These are phyloP conservation scores for Colletotrichum cuscutae DNA, from an alignment of 2,329 filamentous ascomycete genomes.

Conservation along the genomic window DNA sequence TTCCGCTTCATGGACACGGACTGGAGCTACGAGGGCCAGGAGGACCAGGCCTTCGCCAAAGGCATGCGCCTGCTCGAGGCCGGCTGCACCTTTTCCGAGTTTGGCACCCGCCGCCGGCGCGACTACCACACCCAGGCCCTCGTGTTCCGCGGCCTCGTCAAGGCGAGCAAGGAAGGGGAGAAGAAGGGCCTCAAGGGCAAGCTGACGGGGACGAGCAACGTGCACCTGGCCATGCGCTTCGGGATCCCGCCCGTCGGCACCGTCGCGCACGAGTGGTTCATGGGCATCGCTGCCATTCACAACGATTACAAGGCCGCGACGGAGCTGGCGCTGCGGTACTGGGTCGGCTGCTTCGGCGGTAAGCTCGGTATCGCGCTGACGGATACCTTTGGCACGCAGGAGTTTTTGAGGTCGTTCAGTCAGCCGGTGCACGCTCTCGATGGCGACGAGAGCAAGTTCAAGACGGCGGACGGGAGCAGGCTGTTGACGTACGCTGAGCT, in stretches of 20 bases:
- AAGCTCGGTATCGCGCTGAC: constrained; percentile 90
- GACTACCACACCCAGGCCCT: constrained; percentile 96
- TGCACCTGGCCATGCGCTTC: constrained; percentile 96
- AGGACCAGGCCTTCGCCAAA: constrained; percentile 86
- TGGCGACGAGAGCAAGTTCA: constrained; percentile 52
- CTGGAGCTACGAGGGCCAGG: constrained; percentile 89
- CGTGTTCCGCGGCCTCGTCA: constrained; percentile 86
- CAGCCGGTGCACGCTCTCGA: constrained; percentile 65
- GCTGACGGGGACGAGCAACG: constrained; percentile 92
- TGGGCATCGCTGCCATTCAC: constrained; percentile 94
- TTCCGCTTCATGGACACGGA: constrained; percentile 96
- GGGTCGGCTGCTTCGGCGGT: constrained; percentile 89
- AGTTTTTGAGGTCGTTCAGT: constrained; percentile 87
- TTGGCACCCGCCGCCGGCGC: constrained; percentile 87
- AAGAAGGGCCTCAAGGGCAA: constrained; percentile 75
- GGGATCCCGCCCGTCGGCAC: constrained; percentile 87
- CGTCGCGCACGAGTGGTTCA: constrained; percentile 97
- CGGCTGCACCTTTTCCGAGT: constrained; percentile 92
- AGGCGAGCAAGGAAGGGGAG: constrained; percentile 77
- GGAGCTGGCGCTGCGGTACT: constrained; percentile 85
- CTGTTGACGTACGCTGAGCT: constrained; percentile 79
- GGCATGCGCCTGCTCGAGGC: constrained; percentile 80
- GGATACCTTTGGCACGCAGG: constrained; percentile 93
- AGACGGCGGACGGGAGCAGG: constrained; percentile 46
- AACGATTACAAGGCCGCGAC: constrained; percentile 87